phyloP scores from a whole-genome alignment of 2,329 filamentous ascomycete species.

The Chaetomium sp. region DNA sequence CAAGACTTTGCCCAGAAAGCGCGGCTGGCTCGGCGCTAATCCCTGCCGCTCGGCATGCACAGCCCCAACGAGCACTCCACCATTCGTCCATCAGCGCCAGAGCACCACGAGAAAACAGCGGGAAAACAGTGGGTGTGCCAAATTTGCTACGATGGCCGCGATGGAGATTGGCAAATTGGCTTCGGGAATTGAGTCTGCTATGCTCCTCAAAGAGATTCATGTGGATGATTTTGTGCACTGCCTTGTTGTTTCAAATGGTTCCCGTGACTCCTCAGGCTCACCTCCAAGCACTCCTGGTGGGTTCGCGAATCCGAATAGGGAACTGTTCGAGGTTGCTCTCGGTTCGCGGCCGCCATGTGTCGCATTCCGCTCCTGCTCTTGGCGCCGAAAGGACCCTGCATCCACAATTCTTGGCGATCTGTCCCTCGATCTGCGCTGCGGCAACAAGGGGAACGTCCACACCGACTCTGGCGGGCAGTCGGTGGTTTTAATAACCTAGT shows the following conservation, averaged over 20 bases:
- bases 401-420: conserved; percentile 15
- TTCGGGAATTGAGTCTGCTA: not conserved
- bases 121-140: not conserved
- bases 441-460: not conserved
- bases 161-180: not conserved
- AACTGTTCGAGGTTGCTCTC: no score
- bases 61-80: conserved; percentile 10
- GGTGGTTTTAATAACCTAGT: not conserved
- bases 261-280: not conserved
- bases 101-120: not conserved
- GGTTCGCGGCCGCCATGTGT: not conserved
- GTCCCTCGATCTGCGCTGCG: conserved; percentile 6
- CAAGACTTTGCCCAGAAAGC: conserved; percentile 23
- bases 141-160: not conserved
- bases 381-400: conserved; percentile 4
- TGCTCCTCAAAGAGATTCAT: not conserved
- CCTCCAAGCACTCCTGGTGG: not conserved
- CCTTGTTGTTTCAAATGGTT: not conserved
- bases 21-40: conserved; percentile 9
- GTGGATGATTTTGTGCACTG: not conserved
- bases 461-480: not conserved
- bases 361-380: not conserved
- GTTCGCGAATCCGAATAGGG: no score
- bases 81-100: not conserved
- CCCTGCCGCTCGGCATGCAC: conserved; percentile 9